phyloP scores from a whole-genome alignment of 257 asterid genomes.

The Solanum medicagineum region DNA sequence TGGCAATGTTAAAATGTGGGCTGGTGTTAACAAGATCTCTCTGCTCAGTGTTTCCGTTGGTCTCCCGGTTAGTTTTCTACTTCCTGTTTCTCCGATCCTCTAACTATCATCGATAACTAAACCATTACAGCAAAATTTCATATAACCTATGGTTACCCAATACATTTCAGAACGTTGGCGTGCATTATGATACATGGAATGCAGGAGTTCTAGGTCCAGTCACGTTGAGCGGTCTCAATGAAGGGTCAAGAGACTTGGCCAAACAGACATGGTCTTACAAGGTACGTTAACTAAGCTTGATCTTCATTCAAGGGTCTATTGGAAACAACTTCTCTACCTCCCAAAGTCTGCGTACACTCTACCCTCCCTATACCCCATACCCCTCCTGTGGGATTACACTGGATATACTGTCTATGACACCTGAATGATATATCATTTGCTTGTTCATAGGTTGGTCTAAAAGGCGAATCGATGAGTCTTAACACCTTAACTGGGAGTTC shows the following conservation, averaged over 20 bases:
- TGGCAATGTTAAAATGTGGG: constrained; percentile 39
- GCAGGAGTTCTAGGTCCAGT: constrained; percentile 87
- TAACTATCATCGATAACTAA: not conserved
- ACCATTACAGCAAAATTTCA: not conserved
- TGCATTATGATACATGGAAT: constrained; percentile 74
- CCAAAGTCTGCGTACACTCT: too few species aligned
- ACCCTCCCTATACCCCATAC: not conserved
- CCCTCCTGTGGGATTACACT: not conserved
- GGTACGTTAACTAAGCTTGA: constrained; percentile 21
- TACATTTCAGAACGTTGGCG: constrained; percentile 56
- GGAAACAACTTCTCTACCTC: not conserved
- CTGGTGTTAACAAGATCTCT: constrained; percentile 75
- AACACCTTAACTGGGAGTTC: constrained; percentile 53
- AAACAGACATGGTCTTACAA: constrained; percentile 77
- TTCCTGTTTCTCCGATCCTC: not conserved
- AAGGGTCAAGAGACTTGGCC: constrained; percentile 70
- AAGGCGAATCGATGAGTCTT: constrained; percentile 58
- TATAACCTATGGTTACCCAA: not conserved
- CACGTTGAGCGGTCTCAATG: constrained; percentile 57
- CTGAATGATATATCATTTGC: not conserved
- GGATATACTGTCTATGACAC: not conserved
- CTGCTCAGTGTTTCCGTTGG: constrained; percentile 82
- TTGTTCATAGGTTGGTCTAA: constrained; percentile 56
- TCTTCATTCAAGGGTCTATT: not conserved
- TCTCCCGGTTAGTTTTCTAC: constrained; percentile 50